Evolutionary conservation across 108 stramenopile species (phyloP), one percentile per base, ranked within the genome.

Genomic region (Cyclotella baltica): DNA sequence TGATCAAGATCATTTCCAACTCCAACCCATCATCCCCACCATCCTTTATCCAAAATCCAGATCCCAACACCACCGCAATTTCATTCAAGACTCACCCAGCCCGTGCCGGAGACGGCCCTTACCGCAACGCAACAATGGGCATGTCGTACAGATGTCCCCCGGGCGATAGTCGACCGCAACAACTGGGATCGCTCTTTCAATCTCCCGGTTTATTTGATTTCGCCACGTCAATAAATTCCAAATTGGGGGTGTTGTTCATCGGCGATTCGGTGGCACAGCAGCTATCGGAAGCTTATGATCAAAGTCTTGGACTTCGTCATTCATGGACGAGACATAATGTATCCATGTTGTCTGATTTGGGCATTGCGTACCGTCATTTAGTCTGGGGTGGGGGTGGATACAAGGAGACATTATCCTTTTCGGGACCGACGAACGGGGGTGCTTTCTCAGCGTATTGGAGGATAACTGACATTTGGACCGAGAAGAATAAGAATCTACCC

Each of bases 251-350:
- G 4, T 20, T 63, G 3, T 63, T 63, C n/a, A 63, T 63, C 5
- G 62, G 62, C 19, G 62, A 63, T n/a, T 63, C 62, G 2, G 62
- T 63, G 8, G 34, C 36, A n/a, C 62, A 63, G 62, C 62, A 63
- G 36, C 28, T 63, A 9, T 63, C 62, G 9, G 62, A 63, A 22
- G 62, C 62, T 1, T 29, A 38, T 4, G 62, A 63, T 40, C 36
- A 63, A 38, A 38, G 36, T 6, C 20, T 36, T 16, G 62, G 62
- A 8, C 13, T 63, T 38, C 13, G 9, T 22, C 2, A n/a, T 6
- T 38, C 62, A 3, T 36, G 34, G 62, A 53, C 19, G 9, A 5
- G 11, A 5, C 40, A 13, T 43, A 6, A 13, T 11, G 40, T 43
- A 43, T 11, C 13, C 13, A 6, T 43, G 40, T 13, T 11, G 13